A percentile compares a stretch with the other conserved stretches of the same genome.
These are phyloP conservation scores for Scheffersomyces coipomensis DNA, from an alignment of 805 yeast genomes.

Conservation along the genomic window DNA sequence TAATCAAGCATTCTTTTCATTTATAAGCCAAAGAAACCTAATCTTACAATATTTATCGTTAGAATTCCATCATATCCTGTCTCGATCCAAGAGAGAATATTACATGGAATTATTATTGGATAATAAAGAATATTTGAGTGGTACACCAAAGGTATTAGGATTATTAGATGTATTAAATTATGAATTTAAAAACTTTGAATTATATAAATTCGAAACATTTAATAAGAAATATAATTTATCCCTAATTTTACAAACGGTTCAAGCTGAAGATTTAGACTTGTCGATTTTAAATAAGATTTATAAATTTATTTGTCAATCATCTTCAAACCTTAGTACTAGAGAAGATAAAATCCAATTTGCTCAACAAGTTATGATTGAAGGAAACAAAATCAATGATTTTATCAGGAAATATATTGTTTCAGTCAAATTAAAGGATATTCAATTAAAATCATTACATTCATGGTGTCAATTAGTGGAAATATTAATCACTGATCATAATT, in stretches of 20 bases:
- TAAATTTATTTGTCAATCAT: slow-evolving; percentile 18
- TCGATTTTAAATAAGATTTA: slow-evolving; percentile 25
- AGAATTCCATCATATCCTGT: slow-evolving; percentile 65
- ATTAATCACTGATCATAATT: slow-evolving; percentile 56
- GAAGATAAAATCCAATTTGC: slow-evolving; percentile 23
- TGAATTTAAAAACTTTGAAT: slow-evolving; percentile 43
- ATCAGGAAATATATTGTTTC: slow-evolving; percentile 47
- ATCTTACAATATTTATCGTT: slow-evolving; percentile 65
- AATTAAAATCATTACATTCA: slow-evolving; percentile 64
- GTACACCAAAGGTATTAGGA: slow-evolving; percentile 65
- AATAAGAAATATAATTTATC: slow-evolving; percentile 25
- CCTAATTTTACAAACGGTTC: slow-evolving; percentile 34
- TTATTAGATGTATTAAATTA: slow-evolving; percentile 72
- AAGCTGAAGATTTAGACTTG: slow-evolving; percentile 41
- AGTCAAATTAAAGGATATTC: slow-evolving; percentile 48
- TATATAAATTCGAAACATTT: slow-evolving; percentile 30
- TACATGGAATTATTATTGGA: slow-evolving; percentile 56
- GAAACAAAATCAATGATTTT: slow-evolving; percentile 28
- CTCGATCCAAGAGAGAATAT: slow-evolving; percentile 49
- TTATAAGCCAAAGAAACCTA: slow-evolving; percentile 58
- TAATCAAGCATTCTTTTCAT: slow-evolving; percentile 56
- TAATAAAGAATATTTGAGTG: slow-evolving; percentile 47
- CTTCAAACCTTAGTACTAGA: slow-evolving; percentile 13
- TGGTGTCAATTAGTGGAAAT: slow-evolving; percentile 84
- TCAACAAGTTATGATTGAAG: slow-evolving; percentile 24